Evolutionary conservation across 2,329 filamentous ascomycete genomes (phyloP).

Genomic region (Cercospora nicotianae): DNA sequence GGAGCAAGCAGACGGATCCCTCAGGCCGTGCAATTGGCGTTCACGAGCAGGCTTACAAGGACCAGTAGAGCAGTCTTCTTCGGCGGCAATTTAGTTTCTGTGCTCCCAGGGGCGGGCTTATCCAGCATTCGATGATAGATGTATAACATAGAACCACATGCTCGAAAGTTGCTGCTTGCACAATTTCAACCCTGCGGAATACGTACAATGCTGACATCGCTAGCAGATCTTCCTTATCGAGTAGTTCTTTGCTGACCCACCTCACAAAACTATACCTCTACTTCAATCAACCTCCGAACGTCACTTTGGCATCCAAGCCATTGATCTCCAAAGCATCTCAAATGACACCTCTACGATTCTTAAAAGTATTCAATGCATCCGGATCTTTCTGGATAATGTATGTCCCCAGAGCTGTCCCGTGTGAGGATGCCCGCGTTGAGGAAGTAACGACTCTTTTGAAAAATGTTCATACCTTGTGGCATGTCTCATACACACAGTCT

Average conservation of each 20-base stretch:
- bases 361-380: no score
- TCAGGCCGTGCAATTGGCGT: constrained; percentile 66
- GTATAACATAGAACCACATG: neutral
- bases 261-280: no score
- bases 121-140: neutral
- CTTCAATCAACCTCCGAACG: no score
- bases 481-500: no score
- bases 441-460: no score
- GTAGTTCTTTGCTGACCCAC: neutral
- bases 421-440: no score
- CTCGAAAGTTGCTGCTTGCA: neutral
- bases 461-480: no score
- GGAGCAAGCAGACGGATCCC: constrained; percentile 94
- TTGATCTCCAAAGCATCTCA: no score
- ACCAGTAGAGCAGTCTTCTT: constrained; percentile 8
- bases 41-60: constrained; percentile 40
- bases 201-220: neutral
- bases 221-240: neutral
- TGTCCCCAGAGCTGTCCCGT: no score
- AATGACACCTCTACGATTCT: no score
- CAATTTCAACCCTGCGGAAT: neutral
- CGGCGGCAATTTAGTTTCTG: neutral
- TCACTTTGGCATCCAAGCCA: no score
- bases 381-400: no score
- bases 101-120: neutral